Conservation (phyloP, 1,139 yeast genomes). For the Pneumocystis canis region DNA sequence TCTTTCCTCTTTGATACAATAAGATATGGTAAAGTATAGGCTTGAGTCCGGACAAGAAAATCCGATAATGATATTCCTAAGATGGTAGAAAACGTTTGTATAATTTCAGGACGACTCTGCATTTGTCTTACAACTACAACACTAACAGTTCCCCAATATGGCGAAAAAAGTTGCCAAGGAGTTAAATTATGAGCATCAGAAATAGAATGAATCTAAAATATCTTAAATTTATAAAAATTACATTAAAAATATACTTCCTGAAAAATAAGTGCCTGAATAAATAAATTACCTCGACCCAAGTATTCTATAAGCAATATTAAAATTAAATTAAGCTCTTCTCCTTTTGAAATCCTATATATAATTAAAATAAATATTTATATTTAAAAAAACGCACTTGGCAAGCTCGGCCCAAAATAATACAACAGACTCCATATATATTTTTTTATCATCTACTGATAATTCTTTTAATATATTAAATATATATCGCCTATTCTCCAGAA, state of each 20-base stretch:
- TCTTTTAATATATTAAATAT: constrained; percentile 10
- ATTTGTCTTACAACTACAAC: constrained; percentile 44
- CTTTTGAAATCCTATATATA: background rate
- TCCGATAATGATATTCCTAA: constrained; percentile 46
- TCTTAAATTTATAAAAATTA: background rate
- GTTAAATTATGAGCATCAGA: constrained; percentile 28
- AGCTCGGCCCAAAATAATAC: constrained; percentile 47
- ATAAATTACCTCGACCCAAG: constrained; percentile 45
- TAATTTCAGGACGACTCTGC: constrained; percentile 36
- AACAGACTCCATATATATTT: constrained; percentile 42
- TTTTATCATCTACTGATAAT: constrained; percentile 14
- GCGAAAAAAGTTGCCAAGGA: constrained; percentile 50
- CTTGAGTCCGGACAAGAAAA: constrained; percentile 54
- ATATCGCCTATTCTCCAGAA: constrained; percentile 1
- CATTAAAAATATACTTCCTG: constrained; percentile 35
- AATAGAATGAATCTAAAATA: constrained; percentile 18
- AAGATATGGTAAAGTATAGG: constrained; percentile 63
- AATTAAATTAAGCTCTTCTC: constrained; percentile 38
- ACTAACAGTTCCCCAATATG: constrained; percentile 65
- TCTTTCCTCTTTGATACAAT: constrained; percentile 51
- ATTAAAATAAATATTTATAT: constrained; percentile 17
- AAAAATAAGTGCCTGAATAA: constrained; percentile 49
- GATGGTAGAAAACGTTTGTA: constrained; percentile 47
- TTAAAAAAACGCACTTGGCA: constrained; percentile 45
- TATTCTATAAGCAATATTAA: constrained; percentile 45